phyloP scores from a whole-genome alignment of 192 early-diverging fungal genomes.

The Polychytrium aggregatum region DNA sequence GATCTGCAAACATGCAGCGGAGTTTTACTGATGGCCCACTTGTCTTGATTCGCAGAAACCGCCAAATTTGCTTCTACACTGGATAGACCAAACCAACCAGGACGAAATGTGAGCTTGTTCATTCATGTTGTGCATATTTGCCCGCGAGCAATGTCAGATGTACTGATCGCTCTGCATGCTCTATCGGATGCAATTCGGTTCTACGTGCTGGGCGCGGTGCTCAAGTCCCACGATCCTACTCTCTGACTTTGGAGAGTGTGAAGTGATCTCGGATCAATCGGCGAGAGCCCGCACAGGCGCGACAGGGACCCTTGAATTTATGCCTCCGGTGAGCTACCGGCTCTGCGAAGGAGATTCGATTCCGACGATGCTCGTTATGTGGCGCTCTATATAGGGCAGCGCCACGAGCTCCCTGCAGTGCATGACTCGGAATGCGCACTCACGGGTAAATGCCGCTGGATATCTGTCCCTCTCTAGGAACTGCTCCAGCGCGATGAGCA shows the following conservation, averaged over 20 bases:
- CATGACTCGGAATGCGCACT: too few species aligned
- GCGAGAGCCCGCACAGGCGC: constrained; percentile 77
- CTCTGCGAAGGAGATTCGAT: too few species aligned
- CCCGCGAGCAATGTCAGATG: too few species aligned
- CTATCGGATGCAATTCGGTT: too few species aligned
- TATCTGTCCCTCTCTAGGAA: constrained; percentile 20
- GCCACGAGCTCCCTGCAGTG: too few species aligned
- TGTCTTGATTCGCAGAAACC: constrained; percentile 56
- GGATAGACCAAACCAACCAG: constrained; percentile 29
- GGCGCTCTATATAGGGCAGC: too few species aligned
- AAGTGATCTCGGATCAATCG: constrained; percentile 53
- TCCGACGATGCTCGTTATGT: too few species aligned
- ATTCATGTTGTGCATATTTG: neutral
- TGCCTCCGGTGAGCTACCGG: too few species aligned
- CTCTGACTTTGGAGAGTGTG: constrained; percentile 98
- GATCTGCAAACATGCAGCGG: neutral
- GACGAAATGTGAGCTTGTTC: constrained; percentile 23
- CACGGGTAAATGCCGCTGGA: too few species aligned
- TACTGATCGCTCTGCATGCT: too few species aligned
- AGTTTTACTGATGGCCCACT: constrained; percentile 8
- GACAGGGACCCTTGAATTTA: constrained; percentile 89
- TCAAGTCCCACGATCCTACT: constrained; percentile 73
- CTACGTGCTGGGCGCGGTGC: too few species aligned
- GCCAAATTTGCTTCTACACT: constrained; percentile 80
- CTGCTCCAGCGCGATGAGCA: constrained; percentile 36